Conservation (phyloP, 2,329 filamentous ascomycete genomes). For the Neopestalotiopsis clavispora region DNA sequence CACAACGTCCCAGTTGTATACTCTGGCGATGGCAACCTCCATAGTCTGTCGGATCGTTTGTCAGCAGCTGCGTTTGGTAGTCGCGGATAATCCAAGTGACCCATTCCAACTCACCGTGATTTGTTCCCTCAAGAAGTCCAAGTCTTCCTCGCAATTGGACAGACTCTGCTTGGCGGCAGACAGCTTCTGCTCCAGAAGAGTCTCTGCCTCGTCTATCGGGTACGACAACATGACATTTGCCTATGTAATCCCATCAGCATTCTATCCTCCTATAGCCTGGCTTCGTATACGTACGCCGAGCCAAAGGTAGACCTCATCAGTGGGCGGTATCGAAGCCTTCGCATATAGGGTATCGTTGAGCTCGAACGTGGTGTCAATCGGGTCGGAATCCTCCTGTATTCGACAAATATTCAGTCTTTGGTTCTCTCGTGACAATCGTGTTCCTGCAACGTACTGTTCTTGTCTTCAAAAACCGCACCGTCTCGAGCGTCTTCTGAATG, state of each 20-base stretch:
- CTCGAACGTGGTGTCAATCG: slow-evolving; percentile 92
- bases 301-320: slow-evolving; percentile 95
- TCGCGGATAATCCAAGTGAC: too few relatives aligned
- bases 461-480: slow-evolving; percentile 82
- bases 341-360: slow-evolving; percentile 95
- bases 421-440: not conserved
- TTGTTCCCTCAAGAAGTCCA: slow-evolving; percentile 94
- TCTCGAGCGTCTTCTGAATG: slow-evolving; percentile 94
- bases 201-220: slow-evolving; percentile 84
- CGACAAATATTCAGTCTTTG: slow-evolving; percentile 15
- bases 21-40: slow-evolving; percentile 92
- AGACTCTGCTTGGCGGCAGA: slow-evolving; percentile 79
- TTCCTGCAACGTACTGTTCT: slow-evolving; percentile 61
- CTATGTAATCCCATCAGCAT: slow-evolving; percentile 41
- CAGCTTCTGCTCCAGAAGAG: slow-evolving; percentile 78
- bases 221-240: slow-evolving; percentile 99
- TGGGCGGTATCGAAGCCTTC: slow-evolving; percentile 80
- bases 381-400: slow-evolving; percentile 58
- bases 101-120: slow-evolving; percentile 73
- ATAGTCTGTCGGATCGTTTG: slow-evolving; percentile 67
- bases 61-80: slow-evolving; percentile 8
- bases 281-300: slow-evolving; percentile 68
- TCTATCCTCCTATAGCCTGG: not conserved
- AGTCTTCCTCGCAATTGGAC: slow-evolving; percentile 90
- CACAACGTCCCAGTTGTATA: slow-evolving; percentile 99